These are phyloP conservation scores for Tetrahymena thermophila DNA, from an alignment of 73 alveolate genomes.

Conservation along the genomic window DNA sequence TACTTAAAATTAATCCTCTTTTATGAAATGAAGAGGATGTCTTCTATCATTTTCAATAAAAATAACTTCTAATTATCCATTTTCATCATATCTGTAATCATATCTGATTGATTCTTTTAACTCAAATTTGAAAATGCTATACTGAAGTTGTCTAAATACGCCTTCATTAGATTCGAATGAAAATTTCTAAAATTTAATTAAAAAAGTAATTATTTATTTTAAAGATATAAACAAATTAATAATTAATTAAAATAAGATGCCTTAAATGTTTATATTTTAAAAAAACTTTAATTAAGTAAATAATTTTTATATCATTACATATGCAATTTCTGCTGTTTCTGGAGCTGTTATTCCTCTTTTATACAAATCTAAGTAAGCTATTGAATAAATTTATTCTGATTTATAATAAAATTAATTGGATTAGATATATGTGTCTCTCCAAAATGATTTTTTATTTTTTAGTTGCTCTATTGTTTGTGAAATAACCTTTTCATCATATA, in stretches of 20 bases:
- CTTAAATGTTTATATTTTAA: too few species aligned
- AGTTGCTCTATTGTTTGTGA: background rate
- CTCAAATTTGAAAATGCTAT: background rate
- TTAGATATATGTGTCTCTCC: background rate
- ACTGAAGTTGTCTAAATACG: background rate
- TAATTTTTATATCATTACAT: background rate
- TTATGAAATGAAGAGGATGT: background rate
- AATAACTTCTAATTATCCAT: background rate
- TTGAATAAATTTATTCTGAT: background rate
- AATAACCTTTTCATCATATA: background rate
- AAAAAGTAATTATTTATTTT: background rate
- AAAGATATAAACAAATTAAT: too few species aligned
- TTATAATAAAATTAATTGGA: background rate
- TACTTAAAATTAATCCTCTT: background rate
- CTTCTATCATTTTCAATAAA: background rate
- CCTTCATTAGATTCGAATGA: background rate
- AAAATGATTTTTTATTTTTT: background rate
- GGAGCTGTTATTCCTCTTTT: background rate
- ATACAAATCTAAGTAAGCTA: background rate
- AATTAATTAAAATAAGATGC: background rate
- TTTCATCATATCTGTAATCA: background rate
- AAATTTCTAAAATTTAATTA: background rate
- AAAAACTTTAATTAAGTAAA: too few species aligned
- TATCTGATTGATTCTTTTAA: background rate
- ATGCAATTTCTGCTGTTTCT: background rate